phyloP scores from a whole-genome alignment of 352 stramenopile genomes.

The Achlya hypogyna region DNA sequence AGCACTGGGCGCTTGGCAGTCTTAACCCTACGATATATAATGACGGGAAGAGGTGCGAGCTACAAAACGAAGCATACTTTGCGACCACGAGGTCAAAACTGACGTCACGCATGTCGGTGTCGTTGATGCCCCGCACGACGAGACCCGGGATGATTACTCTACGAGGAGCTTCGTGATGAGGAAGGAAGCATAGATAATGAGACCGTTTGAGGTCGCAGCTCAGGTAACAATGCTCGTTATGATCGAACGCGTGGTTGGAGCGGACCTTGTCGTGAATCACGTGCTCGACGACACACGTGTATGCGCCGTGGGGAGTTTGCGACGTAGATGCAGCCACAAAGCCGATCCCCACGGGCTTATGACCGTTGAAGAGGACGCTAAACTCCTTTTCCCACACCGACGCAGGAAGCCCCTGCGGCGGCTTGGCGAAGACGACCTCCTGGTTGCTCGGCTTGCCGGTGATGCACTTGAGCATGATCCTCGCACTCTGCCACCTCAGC shows the following conservation, averaged over 20 bases:
- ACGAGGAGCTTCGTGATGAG: background rate
- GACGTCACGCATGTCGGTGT: conserved; percentile 28
- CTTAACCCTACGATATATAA: conserved; percentile 30
- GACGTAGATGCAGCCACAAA: conserved; percentile 25
- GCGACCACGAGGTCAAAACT: conserved; percentile 41
- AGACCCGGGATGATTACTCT: conserved; percentile 32
- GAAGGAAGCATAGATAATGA: background rate
- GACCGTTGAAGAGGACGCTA: conserved; percentile 43
- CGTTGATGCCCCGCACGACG: conserved; percentile 41
- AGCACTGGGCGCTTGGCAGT: conserved; percentile 31
- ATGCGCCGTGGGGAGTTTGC: conserved; percentile 16
- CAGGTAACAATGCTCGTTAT: conserved; percentile 49
- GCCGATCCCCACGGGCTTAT: conserved; percentile 35
- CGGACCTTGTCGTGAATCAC: conserved; percentile 28
- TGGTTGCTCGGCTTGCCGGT: background rate
- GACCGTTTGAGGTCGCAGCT: conserved; percentile 17
- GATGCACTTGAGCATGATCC: conserved; percentile 16
- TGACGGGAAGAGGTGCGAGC: background rate
- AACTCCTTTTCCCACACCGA: conserved; percentile 38
- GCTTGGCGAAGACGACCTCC: background rate
- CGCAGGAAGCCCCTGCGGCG: background rate
- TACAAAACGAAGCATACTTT: conserved; percentile 22
- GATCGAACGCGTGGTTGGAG: conserved; percentile 32
- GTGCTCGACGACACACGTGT: conserved; percentile 36
- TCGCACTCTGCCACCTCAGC: background rate